A percentile compares a stretch with the other conserved stretches of the same genome.
Conservation (phyloP, 2,329 filamentous ascomycete genomes). For the Drechslera avenae region DNA sequence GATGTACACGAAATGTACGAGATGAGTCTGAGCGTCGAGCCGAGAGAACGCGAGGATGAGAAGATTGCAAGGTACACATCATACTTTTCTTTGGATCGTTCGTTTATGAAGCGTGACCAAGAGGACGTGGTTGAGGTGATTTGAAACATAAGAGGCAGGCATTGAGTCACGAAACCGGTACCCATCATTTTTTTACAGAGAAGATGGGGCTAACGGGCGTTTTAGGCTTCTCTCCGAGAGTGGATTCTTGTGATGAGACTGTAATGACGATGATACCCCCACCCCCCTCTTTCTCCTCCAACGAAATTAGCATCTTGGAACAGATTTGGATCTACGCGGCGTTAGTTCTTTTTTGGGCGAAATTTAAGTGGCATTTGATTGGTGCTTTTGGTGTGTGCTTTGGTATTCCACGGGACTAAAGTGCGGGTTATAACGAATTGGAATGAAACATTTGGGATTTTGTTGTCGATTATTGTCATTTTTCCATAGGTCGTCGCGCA, state of each 20-base stretch:
- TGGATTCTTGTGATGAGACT: slow-evolving; percentile 56
- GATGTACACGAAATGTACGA: slow-evolving; percentile 99
- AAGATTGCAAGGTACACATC: slow-evolving; percentile 90
- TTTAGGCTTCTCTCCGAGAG: slow-evolving; percentile 60
- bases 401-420: neutral
- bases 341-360: slow-evolving; percentile 11
- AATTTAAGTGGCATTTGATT: slow-evolving; percentile 16
- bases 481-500: no score
- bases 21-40: slow-evolving; percentile 90
- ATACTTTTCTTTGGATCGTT: slow-evolving; percentile 17
- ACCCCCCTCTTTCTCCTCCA: slow-evolving; percentile 21
- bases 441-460: no score
- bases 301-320: slow-evolving; percentile 26
- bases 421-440: no score
- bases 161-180: no score
- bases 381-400: slow-evolving; percentile 5
- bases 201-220: slow-evolving; percentile 19
- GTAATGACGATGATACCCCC: slow-evolving; percentile 36
- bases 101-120: neutral
- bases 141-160: no score
- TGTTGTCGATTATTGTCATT: no score
- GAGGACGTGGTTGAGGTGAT: neutral
- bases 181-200: slow-evolving; percentile 4
- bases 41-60: slow-evolving; percentile 95
- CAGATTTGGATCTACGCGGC: no score